Base-by-base conservation (phyloP, 257 asterid species). In the Solanum chmielewskii region DNA sequence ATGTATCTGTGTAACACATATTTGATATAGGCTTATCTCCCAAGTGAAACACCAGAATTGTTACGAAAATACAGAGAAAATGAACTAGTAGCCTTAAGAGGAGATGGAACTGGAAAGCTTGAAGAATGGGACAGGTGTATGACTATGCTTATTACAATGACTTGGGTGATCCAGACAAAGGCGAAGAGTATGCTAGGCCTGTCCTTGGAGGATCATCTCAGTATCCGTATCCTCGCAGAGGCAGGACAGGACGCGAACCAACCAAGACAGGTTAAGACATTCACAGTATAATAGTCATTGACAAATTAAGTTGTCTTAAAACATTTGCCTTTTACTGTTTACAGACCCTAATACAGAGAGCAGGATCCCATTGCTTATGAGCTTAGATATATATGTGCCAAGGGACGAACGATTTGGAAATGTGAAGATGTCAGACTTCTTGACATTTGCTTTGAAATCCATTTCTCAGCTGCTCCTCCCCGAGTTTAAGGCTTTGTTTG, bases 71-170 rank as follows among this genome's bases (percentile, higher is more conserved):
- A 83, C 84, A 91, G 93, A 83, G 88, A 88, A 76, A 88, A 88
- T 35, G 93, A 91, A 35, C 15, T 88, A 41, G 89, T 21, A 25
- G 41, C 7, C 71, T 73, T 91, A 88, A 86, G 93, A 73, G 93
- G 93, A 68, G 85, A 88, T 77, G 92, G 91, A 42, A 83, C 80
- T 20, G 92, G 91, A 56, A 73, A 88, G 66, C 91, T 87, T 23
- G 41, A 91, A 75, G 91, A 91, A 86, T 90, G 93, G 93, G 93
- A 91, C 31, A 89, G 92, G 49, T 88, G 90, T 91, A 91, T 44
- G 93, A 88, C 88, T 88, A 91, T 83, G 93, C 90, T 70, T 86
- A 47, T 37, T 91, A 91, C 88, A 90, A 91, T 77, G 93, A 90
- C 71, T 75, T 91, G 86, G 93, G 92, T 20, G 90, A 87, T 74